Percentiles rank a stretch among this genome's conserved stretches.
Evolutionary conservation across 1,139 yeast genomes (phyloP).

Genomic region (Diutina pseudorugosa): DNA sequence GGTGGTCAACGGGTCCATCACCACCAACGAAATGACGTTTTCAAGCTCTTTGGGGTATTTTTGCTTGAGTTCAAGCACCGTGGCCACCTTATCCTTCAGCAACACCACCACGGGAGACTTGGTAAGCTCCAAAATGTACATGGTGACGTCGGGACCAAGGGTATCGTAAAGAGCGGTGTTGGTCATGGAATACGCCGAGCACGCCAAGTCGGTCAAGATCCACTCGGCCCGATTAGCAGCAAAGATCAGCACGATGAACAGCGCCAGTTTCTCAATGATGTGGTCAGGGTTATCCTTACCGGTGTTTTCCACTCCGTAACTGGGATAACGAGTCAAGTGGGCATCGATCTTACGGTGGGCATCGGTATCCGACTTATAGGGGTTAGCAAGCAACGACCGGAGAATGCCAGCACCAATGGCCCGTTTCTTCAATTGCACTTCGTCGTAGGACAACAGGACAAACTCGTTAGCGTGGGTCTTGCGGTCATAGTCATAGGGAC

Average conservation of each 20-base stretch:
- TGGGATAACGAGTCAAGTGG: neutral
- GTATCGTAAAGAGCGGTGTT: slow-evolving; percentile 30
- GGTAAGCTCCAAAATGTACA: slow-evolving; percentile 22
- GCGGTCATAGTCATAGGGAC: neutral
- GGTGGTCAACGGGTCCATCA: slow-evolving; percentile 5
- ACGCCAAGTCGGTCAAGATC: slow-evolving; percentile 26
- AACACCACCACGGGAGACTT: slow-evolving; percentile 24
- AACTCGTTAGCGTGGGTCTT: neutral
- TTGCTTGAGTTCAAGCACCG: slow-evolving; percentile 17
- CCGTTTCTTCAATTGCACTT: neutral
- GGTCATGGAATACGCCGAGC: slow-evolving; percentile 23
- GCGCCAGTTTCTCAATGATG: slow-evolving; percentile 7
- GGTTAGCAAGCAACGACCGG: slow-evolving; percentile 2
- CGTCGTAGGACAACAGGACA: neutral
- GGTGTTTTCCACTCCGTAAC: neutral
- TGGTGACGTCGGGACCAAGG: slow-evolving; percentile 24
- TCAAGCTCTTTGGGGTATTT: slow-evolving; percentile 7
- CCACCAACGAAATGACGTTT: neutral
- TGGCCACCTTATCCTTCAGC: slow-evolving; percentile 19
- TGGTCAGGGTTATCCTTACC: slow-evolving; percentile 2
- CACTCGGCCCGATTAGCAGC: slow-evolving; percentile 28
- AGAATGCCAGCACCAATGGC: neutral
- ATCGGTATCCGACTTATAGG: neutral
- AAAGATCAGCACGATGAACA: slow-evolving; percentile 24
- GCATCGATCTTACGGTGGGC: neutral